Base-by-base conservation (phyloP, 2,329 filamentous ascomycete species). In the Diplodia corticola region DNA sequence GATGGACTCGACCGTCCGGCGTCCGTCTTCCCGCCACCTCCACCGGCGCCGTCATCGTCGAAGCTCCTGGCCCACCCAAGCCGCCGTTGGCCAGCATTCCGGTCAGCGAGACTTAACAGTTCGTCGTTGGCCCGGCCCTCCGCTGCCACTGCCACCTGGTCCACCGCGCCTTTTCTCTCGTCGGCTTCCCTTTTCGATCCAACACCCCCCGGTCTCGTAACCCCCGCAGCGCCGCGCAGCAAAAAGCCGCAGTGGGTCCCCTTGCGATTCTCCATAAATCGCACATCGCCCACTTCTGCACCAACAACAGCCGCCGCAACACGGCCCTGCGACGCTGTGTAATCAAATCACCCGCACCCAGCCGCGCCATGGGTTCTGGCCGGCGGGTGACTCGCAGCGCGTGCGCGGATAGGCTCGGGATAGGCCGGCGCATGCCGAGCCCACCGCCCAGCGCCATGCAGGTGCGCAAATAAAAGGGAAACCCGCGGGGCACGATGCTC, bases 181-280 rank as follows among this genome's bases (percentile, higher is more conserved):
- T 61, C 26, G 24, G 44, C 26, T 49, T 49, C n/a, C 57, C 15
- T 33, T 17, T 49, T 60, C 55, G 37, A 24, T 24, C 55, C 13
- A 20, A n/a, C 49, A 30, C 49, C n/a, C 24, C 49, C 49, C 26
- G 49, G 51, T 44, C 40, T 44, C 28, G n/a, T n/a, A 33, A 33
- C 55, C 55, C 55, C 55, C 37, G 55, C 55, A 60, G 40, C 40
- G 55, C 55, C 46, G 40, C 40, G 26, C 55, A 60, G 37, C 57
- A 61, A 61, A 61, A 61, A 61, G 57, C 57, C 57, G 57, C 57
- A 61, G 44, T 61, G 57, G 40, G 44, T 24, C 40, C 40, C 20
- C 12, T 22, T 22, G 13, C 26, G 17, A 9, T 22, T 49, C 57
- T 60, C 55, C 55, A 60, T 60, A 46, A 46, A 46, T 60, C 57